A percentile compares a stretch with the other conserved stretches of the same genome.
phyloP scores from a whole-genome alignment of 169 alveolate genomes.

The Plasmodium coatneyi region DNA sequence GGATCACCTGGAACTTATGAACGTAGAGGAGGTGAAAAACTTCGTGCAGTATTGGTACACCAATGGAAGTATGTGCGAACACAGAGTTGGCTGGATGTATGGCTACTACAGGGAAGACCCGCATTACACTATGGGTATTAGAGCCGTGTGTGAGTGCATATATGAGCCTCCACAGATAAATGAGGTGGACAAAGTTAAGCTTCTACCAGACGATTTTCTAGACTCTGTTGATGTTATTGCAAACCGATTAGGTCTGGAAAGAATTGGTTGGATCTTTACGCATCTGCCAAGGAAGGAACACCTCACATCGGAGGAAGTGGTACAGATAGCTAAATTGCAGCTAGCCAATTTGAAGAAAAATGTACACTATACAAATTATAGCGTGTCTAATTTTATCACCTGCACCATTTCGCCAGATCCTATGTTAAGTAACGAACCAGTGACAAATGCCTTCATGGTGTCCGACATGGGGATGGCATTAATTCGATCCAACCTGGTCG shows the following conservation, averaged over 20 bases:
- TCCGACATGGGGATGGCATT: constrained; percentile 88
- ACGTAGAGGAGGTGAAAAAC: constrained; percentile 92
- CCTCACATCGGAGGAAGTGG: constrained; percentile 94
- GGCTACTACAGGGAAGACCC: constrained; percentile 98
- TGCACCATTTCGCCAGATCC: constrained; percentile 90
- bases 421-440: constrained; percentile 84
- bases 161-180: constrained; percentile 96
- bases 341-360: constrained; percentile 55
- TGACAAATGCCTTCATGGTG: constrained; percentile 90
- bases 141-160: constrained; percentile 98
- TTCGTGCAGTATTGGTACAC: constrained; percentile 95
- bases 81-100: constrained; percentile 96
- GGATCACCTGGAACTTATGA: constrained; percentile 97
- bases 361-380: constrained; percentile 88
- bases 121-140: constrained; percentile 96
- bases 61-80: constrained; percentile 89
- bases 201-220: constrained; percentile 81
- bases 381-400: constrained; percentile 85
- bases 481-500: constrained; percentile 79
- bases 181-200: constrained; percentile 78
- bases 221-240: constrained; percentile 93
- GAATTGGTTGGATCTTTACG: constrained; percentile 97
- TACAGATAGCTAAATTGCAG: constrained; percentile 82
- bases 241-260: constrained; percentile 93
- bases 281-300: constrained; percentile 94